Base-by-base conservation (phyloP, 768 basidiomycete genomes). In the Trametes villosa region DNA sequence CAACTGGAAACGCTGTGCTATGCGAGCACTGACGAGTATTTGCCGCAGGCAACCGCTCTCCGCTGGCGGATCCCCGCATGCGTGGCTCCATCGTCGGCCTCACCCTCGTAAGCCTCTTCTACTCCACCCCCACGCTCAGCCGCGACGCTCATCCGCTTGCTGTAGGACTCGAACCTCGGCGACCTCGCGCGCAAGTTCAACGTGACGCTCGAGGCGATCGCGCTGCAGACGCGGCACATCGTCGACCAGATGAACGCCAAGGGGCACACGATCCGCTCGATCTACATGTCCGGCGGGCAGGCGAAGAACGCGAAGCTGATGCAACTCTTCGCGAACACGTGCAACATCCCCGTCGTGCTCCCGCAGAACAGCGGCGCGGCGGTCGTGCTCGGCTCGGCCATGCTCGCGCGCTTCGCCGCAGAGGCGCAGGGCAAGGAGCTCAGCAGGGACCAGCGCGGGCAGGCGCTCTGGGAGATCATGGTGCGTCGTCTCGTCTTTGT, bases 41-140 rank as follows among this genome's bases (percentile, higher is more conserved):
- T 24, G 48, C 36, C 47, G 24, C 74, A 95, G 95, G 96, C 38
- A 99, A 99, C 74, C 83, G 97, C 61, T 98, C 96, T 1, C 97
- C 97, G 1, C 86, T 98, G 45, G 96, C 96, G 2, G 97, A 99
- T 72, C 82, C 92, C n/a, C 86, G 83, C 53, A 97, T 98, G 96
- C 83, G 91, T 36, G 97, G 97, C 20, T 90, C 94, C 50, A 88
- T 98, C 59, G 81, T 87, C 55, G 97, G 97, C 30, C 83, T 98
- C 46, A 82, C 88, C 47, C 85, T 98, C 54, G 89, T 87, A 69
- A 36, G 80, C 71, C 4, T 20, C 36, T 17, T 18, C 6, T 2
- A 9, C n/a, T 33, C 31, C 3, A 33, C 40, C 13, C 27, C 22
- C 20, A 4, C 49, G 56, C 2, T 12, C 5, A 44, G 12, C 42